A percentile compares a stretch with the other conserved stretches of the same genome.
phyloP scores from a whole-genome alignment of 257 asterid genomes.

The Ligustrum vulgare region DNA sequence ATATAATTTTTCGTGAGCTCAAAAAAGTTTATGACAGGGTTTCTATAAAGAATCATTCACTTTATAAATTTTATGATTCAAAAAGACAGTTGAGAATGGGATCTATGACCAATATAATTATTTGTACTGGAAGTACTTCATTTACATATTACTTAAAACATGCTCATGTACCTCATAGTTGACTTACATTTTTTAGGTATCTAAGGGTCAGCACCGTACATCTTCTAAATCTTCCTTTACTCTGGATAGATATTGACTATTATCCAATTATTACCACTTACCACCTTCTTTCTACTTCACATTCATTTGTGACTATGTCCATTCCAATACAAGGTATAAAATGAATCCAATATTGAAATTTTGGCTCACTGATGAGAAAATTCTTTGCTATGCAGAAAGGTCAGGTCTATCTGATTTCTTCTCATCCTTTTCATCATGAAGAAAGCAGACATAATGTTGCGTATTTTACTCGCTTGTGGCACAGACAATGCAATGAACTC shows the following conservation, averaged over 20 bases:
- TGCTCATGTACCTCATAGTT: background rate
- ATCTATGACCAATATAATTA: background rate
- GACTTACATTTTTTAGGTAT: background rate
- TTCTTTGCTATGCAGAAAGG: background rate
- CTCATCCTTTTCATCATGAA: background rate
- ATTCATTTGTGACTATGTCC: background rate
- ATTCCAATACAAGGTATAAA: background rate
- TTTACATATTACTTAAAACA: background rate
- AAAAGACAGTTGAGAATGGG: background rate
- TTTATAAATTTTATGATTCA: background rate
- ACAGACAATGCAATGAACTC: background rate
- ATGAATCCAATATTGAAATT: background rate
- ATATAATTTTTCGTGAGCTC: background rate
- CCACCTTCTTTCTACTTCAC: background rate
- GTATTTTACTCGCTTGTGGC: background rate
- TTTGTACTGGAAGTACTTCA: background rate
- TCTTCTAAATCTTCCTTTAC: background rate
- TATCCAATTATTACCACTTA: background rate
- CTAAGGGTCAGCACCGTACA: background rate
- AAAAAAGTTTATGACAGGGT: background rate
- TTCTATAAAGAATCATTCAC: background rate
- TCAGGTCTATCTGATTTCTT: background rate
- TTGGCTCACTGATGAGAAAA: background rate
- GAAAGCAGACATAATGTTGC: background rate
- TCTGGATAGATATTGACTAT: background rate